These are phyloP conservation scores for Amauroascus niger DNA, from an alignment of 2,329 filamentous ascomycete genomes.

Conservation along the genomic window DNA sequence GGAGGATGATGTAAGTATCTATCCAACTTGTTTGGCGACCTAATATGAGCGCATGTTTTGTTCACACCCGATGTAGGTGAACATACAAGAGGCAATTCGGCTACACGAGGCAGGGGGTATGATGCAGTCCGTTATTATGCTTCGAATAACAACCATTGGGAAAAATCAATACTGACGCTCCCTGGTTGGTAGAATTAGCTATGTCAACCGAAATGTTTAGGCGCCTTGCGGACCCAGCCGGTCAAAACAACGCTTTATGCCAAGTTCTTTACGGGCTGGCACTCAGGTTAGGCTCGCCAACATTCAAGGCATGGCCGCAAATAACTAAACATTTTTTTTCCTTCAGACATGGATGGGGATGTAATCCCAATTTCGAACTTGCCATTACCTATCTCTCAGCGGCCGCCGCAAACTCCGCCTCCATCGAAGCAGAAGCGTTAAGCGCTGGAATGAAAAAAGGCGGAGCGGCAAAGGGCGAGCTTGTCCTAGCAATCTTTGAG, in stretches of 20 bases:
- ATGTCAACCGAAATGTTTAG: conserved; percentile 79
- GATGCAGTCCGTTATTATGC: conserved; percentile 9
- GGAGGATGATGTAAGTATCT: conserved; percentile 29
- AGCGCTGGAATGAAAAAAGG: conserved; percentile 84
- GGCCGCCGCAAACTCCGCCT: conserved; percentile 81
- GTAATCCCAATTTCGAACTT: conserved; percentile 56
- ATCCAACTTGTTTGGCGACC: not conserved
- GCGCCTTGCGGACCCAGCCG: conserved; percentile 68
- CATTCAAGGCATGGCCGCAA: not conserved
- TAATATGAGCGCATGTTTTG: not conserved
- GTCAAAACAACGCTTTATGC: conserved; percentile 82
- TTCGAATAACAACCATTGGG: not conserved
- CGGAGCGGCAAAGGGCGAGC: conserved; percentile 87
- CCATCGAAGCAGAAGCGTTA: conserved; percentile 75
- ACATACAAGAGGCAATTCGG: conserved; percentile 91
- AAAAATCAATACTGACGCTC: not conserved
- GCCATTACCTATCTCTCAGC: conserved; percentile 78
- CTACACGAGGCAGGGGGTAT: conserved; percentile 70
- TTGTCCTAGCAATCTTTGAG: conserved; percentile 94
- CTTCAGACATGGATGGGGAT: conserved; percentile 83
- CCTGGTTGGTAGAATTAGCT: conserved; percentile 48
- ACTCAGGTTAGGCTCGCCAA: conserved; percentile 51
- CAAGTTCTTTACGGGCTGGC: conserved; percentile 94
- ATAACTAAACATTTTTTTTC: conserved; percentile 18
- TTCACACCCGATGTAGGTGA: conserved; percentile 28